Evolutionary conservation across 805 yeast genomes (phyloP).

Genomic region (Candida broadrunensis): DNA sequence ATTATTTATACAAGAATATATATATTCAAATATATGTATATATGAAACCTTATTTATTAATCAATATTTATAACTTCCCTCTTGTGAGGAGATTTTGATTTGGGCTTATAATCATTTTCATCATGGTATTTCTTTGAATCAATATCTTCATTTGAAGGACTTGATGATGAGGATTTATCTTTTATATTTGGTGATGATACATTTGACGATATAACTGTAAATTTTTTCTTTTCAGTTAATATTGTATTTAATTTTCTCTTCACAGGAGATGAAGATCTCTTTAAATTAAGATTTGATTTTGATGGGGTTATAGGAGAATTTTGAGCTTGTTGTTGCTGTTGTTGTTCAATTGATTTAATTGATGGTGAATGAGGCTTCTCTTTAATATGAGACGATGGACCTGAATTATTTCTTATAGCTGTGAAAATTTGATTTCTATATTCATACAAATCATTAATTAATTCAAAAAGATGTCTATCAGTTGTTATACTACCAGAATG

Average conservation of each 20-base stretch:
- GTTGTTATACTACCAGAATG: slow-evolving; percentile 31
- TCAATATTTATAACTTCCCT: slow-evolving; percentile 8
- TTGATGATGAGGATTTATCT: background rate
- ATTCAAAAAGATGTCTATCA: slow-evolving; percentile 56
- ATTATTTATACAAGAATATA: too few relatives aligned
- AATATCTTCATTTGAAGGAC: background rate
- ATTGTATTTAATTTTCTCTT: slow-evolving; percentile 27
- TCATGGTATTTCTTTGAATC: background rate
- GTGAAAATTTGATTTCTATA: slow-evolving; percentile 56
- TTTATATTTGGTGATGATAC: background rate
- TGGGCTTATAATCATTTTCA: too few relatives aligned
- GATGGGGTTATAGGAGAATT: slow-evolving; percentile 16
- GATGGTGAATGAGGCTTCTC: background rate
- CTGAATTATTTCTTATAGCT: slow-evolving; percentile 42
- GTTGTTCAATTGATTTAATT: background rate
- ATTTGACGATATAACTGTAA: background rate
- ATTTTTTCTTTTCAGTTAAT: slow-evolving; percentile 4
- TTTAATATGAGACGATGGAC: background rate
- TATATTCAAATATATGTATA: too few relatives aligned
- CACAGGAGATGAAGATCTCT: slow-evolving; percentile 38
- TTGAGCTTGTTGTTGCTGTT: slow-evolving; percentile 1
- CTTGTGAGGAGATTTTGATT: background rate
- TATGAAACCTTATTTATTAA: background rate
- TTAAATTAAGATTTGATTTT: slow-evolving; percentile 18
- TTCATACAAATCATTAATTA: slow-evolving; percentile 60